phyloP scores from a whole-genome alignment of 306 rosid species.

The Ochetophila trinervis region DNA sequence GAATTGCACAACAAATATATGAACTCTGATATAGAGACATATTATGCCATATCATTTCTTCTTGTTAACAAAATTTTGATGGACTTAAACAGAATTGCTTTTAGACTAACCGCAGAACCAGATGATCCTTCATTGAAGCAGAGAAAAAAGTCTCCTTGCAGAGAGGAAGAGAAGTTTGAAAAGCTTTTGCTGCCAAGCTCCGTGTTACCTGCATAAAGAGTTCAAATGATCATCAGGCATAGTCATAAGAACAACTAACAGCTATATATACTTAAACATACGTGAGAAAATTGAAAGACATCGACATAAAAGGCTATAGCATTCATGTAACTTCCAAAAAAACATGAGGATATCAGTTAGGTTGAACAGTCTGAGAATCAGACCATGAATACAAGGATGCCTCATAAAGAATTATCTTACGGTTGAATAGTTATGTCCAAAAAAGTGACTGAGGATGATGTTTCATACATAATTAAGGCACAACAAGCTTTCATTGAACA shows the following conservation, averaged over 20 bases:
- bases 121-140: slow-evolving; percentile 61
- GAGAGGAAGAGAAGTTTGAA: slow-evolving; percentile 75
- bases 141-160: slow-evolving; percentile 94
- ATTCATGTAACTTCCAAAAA: not conserved
- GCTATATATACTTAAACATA: not conserved
- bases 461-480: not conserved
- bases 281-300: not conserved
- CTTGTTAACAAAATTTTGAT: slow-evolving; percentile 2
- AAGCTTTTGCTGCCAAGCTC: slow-evolving; percentile 88
- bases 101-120: slow-evolving; percentile 61
- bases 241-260: not conserved
- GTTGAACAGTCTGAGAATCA: not conserved
- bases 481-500: not conserved
- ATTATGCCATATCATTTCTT: slow-evolving; percentile 10
- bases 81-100: slow-evolving; percentile 2
- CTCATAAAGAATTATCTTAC: too few relatives aligned
- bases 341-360: not conserved
- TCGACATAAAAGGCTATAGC: not conserved
- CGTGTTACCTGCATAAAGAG: slow-evolving; percentile 56
- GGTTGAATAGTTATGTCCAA: not conserved
- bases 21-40: not conserved
- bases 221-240: not conserved
- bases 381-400: not conserved
- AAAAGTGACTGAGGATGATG: too few relatives aligned
- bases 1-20: not conserved